Percentiles rank a stretch among this genome's conserved stretches.
These are phyloP conservation scores for Arabidopsis hybrid DNA, from an alignment of 441 rosid genomes.

Conservation along the genomic window DNA sequence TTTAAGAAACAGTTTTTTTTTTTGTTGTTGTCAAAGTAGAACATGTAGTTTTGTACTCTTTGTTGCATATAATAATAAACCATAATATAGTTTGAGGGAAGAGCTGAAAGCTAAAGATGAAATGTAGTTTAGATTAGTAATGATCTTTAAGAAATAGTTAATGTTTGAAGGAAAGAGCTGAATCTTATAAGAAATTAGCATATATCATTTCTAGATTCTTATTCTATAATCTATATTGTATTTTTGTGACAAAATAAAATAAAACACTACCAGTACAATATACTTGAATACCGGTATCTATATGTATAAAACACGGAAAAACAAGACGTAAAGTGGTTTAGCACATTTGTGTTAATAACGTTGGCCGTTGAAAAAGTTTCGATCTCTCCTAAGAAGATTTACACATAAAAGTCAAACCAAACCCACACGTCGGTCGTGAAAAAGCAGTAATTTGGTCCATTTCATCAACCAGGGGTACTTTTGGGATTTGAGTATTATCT, in stretches of 20 bases:
- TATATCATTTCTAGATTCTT: background rate
- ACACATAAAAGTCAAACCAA: slow-evolving; percentile 25
- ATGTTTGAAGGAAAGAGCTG: too few relatives aligned
- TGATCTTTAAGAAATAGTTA: background rate
- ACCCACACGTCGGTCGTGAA: slow-evolving; percentile 20
- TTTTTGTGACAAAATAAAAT: background rate
- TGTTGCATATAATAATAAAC: background rate
- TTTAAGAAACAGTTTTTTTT: too few relatives aligned
- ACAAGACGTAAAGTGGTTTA: background rate
- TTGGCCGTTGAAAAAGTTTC: slow-evolving; percentile 17
- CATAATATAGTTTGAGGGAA: too few relatives aligned
- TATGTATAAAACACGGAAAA: too few relatives aligned
- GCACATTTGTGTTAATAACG: slow-evolving; percentile 2
- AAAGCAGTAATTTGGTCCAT: slow-evolving; percentile 39
- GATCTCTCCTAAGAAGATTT: background rate
- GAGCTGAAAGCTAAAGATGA: too few relatives aligned
- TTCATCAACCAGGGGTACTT: slow-evolving; percentile 15
- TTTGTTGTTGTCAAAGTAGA: too few relatives aligned
- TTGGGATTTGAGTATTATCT: background rate
- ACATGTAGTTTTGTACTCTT: too few relatives aligned
- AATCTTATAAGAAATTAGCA: background rate
- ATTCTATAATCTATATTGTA: too few relatives aligned
- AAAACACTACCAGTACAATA: too few relatives aligned
- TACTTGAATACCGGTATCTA: too few relatives aligned
- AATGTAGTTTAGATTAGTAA: background rate